Conservation (phyloP, 2,329 filamentous ascomycete species). For the Coniochaeta prunicola region DNA sequence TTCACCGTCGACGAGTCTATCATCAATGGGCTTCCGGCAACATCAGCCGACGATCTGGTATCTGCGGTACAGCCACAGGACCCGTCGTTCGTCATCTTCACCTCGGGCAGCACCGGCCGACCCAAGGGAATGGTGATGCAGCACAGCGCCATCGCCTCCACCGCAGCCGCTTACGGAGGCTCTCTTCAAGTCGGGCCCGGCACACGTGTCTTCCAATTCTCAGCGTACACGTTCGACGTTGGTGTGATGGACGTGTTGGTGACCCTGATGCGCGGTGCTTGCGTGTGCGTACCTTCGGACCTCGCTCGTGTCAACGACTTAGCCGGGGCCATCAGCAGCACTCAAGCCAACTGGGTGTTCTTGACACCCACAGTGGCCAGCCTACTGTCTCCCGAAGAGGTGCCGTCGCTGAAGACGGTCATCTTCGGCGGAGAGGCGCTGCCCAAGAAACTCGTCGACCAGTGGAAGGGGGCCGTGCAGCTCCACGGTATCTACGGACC, state of each 20-base stretch:
- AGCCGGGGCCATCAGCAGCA: background rate
- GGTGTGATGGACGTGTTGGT: constrained; percentile 7
- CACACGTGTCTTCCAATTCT: constrained; percentile 7
- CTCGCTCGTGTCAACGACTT: constrained; percentile 4
- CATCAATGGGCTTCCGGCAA: too few relatives aligned
- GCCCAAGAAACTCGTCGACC: constrained; percentile 36
- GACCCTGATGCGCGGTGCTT: constrained; percentile 5
- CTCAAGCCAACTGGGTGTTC: background rate
- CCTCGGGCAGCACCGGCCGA: constrained; percentile 42
- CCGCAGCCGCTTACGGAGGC: constrained; percentile 1
- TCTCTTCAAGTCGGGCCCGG: constrained; percentile 1
- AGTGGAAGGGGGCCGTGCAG: constrained; percentile 34
- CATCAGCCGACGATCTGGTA: too few relatives aligned
- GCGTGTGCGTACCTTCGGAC: constrained; percentile 8
- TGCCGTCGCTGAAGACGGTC: constrained; percentile 5
- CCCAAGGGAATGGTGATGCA: constrained; percentile 25
- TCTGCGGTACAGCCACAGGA: too few relatives aligned
- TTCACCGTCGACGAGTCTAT: too few relatives aligned
- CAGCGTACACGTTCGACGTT: constrained; percentile 7
- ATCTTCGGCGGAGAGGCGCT: constrained; percentile 40
- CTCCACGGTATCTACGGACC: too few relatives aligned
- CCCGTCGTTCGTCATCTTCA: constrained; percentile 36
- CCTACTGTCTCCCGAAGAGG: constrained; percentile 4
- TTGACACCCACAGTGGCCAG: background rate
- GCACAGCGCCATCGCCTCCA: constrained; percentile 6